These are phyloP conservation scores for Fusarium brachygibbosum DNA, from an alignment of 2,329 filamentous ascomycete species.

Conservation along the genomic window DNA sequence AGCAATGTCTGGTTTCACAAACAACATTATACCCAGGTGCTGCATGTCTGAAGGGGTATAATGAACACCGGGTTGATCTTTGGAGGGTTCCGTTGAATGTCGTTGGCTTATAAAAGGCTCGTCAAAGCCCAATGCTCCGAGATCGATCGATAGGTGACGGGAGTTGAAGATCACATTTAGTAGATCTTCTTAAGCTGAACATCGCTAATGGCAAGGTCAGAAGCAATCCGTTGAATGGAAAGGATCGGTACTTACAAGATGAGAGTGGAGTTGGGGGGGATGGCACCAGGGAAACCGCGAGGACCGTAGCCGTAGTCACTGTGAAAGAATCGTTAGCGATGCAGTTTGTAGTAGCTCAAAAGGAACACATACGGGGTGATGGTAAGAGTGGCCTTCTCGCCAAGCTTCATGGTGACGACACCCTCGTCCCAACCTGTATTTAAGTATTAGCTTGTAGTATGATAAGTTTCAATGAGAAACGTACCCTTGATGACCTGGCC, in stretches of 20 bases:
- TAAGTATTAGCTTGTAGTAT: neutral
- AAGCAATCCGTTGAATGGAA: neutral
- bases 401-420: conserved; percentile 86
- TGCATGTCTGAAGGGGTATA: conserved; percentile 26
- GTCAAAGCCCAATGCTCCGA: conserved; percentile 13
- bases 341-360: neutral
- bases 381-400: conserved; percentile 88
- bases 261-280: conserved; percentile 80
- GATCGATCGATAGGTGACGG: conserved; percentile 18
- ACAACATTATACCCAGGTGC: neutral
- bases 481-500: conserved; percentile 89
- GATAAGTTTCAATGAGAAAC: conserved; percentile 28
- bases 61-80: conserved; percentile 15
- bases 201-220: conserved; percentile 63
- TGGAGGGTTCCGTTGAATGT: neutral
- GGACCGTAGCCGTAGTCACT: conserved; percentile 76
- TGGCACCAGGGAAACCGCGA: conserved; percentile 80
- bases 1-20: neutral
- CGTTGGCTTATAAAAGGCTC: conserved; percentile 3
- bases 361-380: conserved; percentile 68
- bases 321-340: conserved; percentile 36
- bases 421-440: conserved; percentile 84
- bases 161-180: conserved; percentile 44
- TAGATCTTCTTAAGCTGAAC: conserved; percentile 77
- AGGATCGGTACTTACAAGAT: conserved; percentile 81